Evolutionary conservation across 495 filamentous ascomycete genomes (phyloP).

Genomic region (Aspergillus funiculosus): DNA sequence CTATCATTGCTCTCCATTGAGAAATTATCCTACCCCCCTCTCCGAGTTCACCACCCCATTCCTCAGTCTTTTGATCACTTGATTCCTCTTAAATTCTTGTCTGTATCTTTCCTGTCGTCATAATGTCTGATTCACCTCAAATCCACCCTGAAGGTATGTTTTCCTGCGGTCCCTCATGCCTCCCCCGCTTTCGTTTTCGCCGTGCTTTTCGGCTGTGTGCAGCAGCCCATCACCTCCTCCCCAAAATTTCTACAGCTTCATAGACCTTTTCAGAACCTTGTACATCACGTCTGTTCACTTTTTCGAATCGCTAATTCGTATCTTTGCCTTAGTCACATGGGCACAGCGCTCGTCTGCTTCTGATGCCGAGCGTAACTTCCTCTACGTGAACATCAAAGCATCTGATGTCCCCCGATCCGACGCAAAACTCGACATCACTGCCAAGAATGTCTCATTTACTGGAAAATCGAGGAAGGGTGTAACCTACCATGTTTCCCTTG

Average conservation of each 20-base stretch:
- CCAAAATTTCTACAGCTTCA: neutral
- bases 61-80: slow-evolving; percentile 10
- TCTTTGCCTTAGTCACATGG: slow-evolving; percentile 69
- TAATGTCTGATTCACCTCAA: slow-evolving; percentile 29
- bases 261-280: neutral
- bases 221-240: slow-evolving; percentile 1
- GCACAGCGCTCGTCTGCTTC: slow-evolving; percentile 84
- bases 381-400: slow-evolving; percentile 85
- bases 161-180: slow-evolving; percentile 19
- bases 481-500: slow-evolving; percentile 78
- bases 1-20: slow-evolving; percentile 17
- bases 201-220: slow-evolving; percentile 9
- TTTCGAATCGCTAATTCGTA: slow-evolving; percentile 17
- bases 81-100: slow-evolving; percentile 11
- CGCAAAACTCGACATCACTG: slow-evolving; percentile 72
- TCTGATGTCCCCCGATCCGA: slow-evolving; percentile 66
- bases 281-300: neutral
- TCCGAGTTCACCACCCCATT: neutral
- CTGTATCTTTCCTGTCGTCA: slow-evolving; percentile 13
- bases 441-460: slow-evolving; percentile 70
- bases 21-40: no score
- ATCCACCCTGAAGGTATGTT: slow-evolving; percentile 39
- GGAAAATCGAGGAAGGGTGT: slow-evolving; percentile 77
- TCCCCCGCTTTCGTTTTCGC: slow-evolving; percentile 33
- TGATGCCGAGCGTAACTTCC: slow-evolving; percentile 80